Evolutionary conservation across 768 basidiomycete species (phyloP).

Genomic region (Imleria badia): DNA sequence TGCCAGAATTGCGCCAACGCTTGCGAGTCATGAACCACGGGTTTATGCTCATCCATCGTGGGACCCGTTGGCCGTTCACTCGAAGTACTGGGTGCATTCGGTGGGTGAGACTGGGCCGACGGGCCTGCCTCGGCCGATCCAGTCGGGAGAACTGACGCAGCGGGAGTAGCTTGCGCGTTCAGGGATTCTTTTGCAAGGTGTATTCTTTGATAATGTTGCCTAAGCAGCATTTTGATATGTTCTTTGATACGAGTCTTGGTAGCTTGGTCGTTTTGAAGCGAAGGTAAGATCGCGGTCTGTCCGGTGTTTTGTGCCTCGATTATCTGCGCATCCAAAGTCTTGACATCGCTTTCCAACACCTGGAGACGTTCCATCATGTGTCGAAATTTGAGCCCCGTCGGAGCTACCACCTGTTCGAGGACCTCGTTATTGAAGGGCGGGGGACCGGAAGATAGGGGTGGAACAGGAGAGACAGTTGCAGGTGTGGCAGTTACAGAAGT

Average conservation of each 20-base stretch:
- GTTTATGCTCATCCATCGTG: constrained; percentile 23
- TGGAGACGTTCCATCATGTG: constrained; percentile 26
- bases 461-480: constrained; percentile 4
- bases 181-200: constrained; percentile 8
- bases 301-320: constrained; percentile 16
- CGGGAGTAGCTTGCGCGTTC: constrained; percentile 4
- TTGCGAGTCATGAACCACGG: constrained; percentile 22
- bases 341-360: constrained; percentile 17
- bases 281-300: constrained; percentile 12
- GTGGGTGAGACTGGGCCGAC: constrained; percentile 10
- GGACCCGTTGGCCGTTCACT: constrained; percentile 5
- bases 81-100: constrained; percentile 1
- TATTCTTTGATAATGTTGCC: constrained; percentile 16
- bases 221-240: constrained; percentile 16
- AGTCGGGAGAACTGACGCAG: constrained; percentile 2
- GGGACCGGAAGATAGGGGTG: constrained; percentile 7
- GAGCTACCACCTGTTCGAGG: constrained; percentile 16
- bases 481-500: constrained; percentile 4
- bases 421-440: constrained; percentile 1
- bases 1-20: constrained; percentile 30
- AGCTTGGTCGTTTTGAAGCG: constrained; percentile 12
- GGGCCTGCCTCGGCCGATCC: constrained; percentile 8
- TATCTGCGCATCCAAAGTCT: constrained; percentile 14
- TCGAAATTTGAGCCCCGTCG: constrained; percentile 14
- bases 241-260: constrained; percentile 1